These are phyloP conservation scores for Microbotryomycetes sp. DNA, from an alignment of 1,284 basidiomycete genomes.

Conservation along the genomic window DNA sequence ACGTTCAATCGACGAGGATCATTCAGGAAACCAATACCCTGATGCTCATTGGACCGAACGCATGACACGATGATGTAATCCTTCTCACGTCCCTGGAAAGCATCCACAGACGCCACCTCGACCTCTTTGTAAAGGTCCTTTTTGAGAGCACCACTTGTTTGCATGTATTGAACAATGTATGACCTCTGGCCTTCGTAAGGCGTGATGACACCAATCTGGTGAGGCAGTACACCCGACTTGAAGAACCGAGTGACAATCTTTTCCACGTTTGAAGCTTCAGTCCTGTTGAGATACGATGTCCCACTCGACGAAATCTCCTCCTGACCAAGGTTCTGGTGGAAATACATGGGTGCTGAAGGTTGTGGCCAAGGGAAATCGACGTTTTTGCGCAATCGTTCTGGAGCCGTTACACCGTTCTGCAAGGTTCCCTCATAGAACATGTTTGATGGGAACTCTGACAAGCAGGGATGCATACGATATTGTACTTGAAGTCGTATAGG, in stretches of 20 bases:
- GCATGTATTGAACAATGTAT: slow-evolving; percentile 99
- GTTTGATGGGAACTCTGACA: slow-evolving; percentile 98
- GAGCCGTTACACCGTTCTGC: slow-evolving; percentile 98
- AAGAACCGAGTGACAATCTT: slow-evolving; percentile 99
- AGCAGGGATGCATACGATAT: slow-evolving; percentile 99
- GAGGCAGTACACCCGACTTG: slow-evolving; percentile 92
- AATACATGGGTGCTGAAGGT: slow-evolving; percentile 98
- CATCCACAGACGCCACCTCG: slow-evolving; percentile 97
- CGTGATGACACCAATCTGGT: slow-evolving; percentile 96
- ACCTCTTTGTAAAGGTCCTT: slow-evolving; percentile 99
- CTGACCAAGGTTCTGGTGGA: slow-evolving; percentile 97
- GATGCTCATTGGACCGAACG: slow-evolving; percentile 98
- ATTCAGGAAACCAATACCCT: slow-evolving; percentile 98
- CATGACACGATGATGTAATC: slow-evolving; percentile 99
- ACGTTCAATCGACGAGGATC: slow-evolving; percentile 96
- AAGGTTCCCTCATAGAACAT: slow-evolving; percentile 99
- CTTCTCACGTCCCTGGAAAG: slow-evolving; percentile 99
- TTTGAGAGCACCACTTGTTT: slow-evolving; percentile 94
- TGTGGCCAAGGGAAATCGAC: slow-evolving; percentile 99
- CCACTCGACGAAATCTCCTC: slow-evolving; percentile 98
- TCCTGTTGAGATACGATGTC: slow-evolving; percentile 96
- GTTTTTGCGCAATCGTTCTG: slow-evolving; percentile 91
- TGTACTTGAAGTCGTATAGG: slow-evolving; percentile 98
- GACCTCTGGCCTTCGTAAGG: slow-evolving; percentile 99
- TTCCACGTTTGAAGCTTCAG: slow-evolving; percentile 97